Conservation (phyloP, 306 rosid species). For the Parietaria judaica region DNA sequence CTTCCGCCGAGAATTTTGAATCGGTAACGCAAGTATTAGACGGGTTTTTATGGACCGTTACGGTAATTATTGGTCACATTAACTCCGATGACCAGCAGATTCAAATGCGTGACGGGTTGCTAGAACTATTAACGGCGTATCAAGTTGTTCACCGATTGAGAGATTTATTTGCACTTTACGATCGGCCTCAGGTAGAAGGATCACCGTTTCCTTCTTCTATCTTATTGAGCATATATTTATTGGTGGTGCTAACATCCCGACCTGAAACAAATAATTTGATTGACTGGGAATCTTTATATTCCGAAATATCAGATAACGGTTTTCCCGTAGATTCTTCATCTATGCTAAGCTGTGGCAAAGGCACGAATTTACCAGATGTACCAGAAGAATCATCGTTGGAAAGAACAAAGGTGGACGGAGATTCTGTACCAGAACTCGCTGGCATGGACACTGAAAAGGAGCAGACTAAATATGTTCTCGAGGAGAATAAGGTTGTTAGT, state of each 20-base stretch:
- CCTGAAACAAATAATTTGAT: constrained; percentile 50
- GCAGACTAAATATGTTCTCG: constrained; percentile 34
- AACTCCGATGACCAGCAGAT: constrained; percentile 76
- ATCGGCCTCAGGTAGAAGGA: constrained; percentile 98
- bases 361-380: constrained; percentile 52
- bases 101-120: constrained; percentile 91
- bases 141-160: constrained; percentile 86
- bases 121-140: constrained; percentile 78
- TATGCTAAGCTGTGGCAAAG: constrained; percentile 31
- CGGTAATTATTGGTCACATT: constrained; percentile 67
- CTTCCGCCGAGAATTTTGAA: constrained; percentile 77
- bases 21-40: constrained; percentile 74
- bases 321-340: constrained; percentile 26
- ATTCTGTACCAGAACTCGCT: constrained; percentile 31
- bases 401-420: constrained; percentile 32
- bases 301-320: constrained; percentile 29
- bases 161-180: constrained; percentile 97
- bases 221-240: constrained; percentile 65
- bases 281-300: constrained; percentile 54
- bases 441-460: constrained; percentile 31
- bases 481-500: constrained; percentile 22
- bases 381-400: constrained; percentile 71
- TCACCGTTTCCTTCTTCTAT: constrained; percentile 79
- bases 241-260: constrained; percentile 79
- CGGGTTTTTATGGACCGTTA: constrained; percentile 78